Evolutionary conservation across 257 asterid species (phyloP), one percentile per base, ranked within the genome.

Genomic region (Datura wrightii): DNA sequence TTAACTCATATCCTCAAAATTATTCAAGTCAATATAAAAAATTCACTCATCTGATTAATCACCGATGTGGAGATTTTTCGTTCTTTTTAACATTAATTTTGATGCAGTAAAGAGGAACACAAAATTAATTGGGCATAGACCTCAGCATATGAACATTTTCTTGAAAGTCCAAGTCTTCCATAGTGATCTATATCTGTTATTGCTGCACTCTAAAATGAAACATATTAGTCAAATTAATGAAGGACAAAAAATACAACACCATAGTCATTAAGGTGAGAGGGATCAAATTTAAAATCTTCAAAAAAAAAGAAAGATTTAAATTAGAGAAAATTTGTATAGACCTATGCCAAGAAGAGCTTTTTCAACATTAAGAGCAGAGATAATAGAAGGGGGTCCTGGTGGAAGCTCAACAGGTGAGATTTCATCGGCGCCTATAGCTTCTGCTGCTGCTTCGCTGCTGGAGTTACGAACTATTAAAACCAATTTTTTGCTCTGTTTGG

Each of bases 291-390:
- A 65, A 8, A 62, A 62, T 62, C 69, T 48, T 48, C 2, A n/a
- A 62, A 62, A 5, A 6, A 24, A 24, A 24, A 24, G 1, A 24
- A 24, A 24, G 31, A 24, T 24, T 24, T 24, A 24, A 24, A 24
- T 24, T 24, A 24, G 31, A 24, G 31, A 24, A 24, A 24, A 24
- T 24, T 24, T 24, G 31, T 24, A 6, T 14, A 2, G 8, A 60
- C 97, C 97, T 53, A 95, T 87, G 76, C 98, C 98, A 5, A 97
- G 97, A 62, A 94, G 85, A 84, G 96, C 96, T 83, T 92, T 94
- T 62, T 94, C 97, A 71, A 91, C 97, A 52, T 93, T 95, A 9
- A 92, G 93, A 74, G 95, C 88, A 24, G 98, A 95, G 74, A 95
- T 93, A 36, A 95, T 78, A 41, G 98, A 95, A 1, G 94, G 90